Evolutionary conservation across 2,329 filamentous ascomycete genomes (phyloP).

Genomic region (Penicillium italicum): DNA sequence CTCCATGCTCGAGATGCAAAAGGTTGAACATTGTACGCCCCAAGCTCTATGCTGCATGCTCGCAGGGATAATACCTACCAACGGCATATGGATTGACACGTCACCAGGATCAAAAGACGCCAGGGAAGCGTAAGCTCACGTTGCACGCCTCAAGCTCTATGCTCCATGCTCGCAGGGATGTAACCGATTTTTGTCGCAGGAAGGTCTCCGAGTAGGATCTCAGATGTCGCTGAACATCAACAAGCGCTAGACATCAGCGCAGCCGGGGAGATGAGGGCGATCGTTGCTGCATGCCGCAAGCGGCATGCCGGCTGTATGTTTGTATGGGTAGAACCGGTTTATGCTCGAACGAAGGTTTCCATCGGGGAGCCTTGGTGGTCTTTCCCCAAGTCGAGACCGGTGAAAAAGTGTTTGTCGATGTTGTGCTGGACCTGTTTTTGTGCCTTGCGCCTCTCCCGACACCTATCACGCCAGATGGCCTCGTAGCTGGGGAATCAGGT

Average conservation of each 20-base stretch:
- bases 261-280: not conserved
- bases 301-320: too few relatives aligned
- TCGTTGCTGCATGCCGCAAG: not conserved
- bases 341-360: not conserved
- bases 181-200: not conserved
- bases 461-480: not conserved
- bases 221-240: not conserved
- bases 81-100: too few relatives aligned
- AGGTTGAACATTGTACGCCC: not conserved
- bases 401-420: not conserved
- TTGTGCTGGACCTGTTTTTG: not conserved
- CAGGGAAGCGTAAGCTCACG: too few relatives aligned
- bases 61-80: too few relatives aligned
- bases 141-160: too few relatives aligned
- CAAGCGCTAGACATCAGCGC: not conserved
- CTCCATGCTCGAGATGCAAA: too few relatives aligned
- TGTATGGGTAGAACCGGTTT: not conserved
- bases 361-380: not conserved
- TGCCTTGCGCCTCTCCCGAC: not conserved
- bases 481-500: not conserved
- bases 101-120: too few relatives aligned
- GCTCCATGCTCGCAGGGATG: not conserved
- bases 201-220: not conserved
- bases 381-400: not conserved
- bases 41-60: not conserved